A percentile compares a stretch with the other conserved stretches of the same genome.
Conservation (phyloP, 2,329 filamentous ascomycete species). For the Simplicillium sp. region DNA sequence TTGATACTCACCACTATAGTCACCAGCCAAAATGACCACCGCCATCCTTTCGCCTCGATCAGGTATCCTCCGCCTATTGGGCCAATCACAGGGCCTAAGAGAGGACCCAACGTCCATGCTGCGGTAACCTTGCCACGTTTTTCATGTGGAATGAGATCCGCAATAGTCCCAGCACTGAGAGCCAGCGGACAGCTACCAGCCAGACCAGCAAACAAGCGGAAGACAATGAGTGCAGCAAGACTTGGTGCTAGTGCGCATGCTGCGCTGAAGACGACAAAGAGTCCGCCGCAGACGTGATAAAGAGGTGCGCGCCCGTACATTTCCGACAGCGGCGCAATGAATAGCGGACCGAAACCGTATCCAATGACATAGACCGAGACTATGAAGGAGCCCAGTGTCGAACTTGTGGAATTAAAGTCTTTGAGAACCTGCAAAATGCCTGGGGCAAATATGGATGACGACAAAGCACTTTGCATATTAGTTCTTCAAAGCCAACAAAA, state of each 20-base stretch:
- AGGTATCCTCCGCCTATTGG: conserved; percentile 48
- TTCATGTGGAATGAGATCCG: conserved; percentile 21
- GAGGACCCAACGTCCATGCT: conserved; percentile 46
- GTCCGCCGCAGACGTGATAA: conserved; percentile 30
- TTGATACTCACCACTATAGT: conserved; percentile 39
- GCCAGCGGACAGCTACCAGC: conserved; percentile 44
- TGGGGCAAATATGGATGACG: conserved; percentile 61
- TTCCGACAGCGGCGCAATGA: conserved; percentile 52
- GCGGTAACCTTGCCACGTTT: conserved; percentile 34
- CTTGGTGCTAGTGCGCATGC: conserved; percentile 26
- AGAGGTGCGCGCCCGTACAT: conserved; percentile 44
- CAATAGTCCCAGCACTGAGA: conserved; percentile 41
- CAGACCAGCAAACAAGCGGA: conserved; percentile 41
- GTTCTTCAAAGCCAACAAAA: conserved; percentile 34
- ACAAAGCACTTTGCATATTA: conserved; percentile 51
- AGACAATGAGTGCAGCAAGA: conserved; percentile 30
- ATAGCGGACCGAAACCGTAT: conserved; percentile 46
- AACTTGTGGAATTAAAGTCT: conserved; percentile 47
- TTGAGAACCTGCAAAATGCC: conserved; percentile 52
- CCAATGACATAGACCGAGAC: conserved; percentile 61
- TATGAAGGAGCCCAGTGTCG: conserved; percentile 50
- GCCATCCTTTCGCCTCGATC: conserved; percentile 49
- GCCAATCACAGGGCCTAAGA: conserved; percentile 25
- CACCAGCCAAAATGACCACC: conserved; percentile 55
- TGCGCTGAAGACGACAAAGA: conserved; percentile 27